Conservation (phyloP, 208 protist species). For the Blechomonas ayalai region DNA sequence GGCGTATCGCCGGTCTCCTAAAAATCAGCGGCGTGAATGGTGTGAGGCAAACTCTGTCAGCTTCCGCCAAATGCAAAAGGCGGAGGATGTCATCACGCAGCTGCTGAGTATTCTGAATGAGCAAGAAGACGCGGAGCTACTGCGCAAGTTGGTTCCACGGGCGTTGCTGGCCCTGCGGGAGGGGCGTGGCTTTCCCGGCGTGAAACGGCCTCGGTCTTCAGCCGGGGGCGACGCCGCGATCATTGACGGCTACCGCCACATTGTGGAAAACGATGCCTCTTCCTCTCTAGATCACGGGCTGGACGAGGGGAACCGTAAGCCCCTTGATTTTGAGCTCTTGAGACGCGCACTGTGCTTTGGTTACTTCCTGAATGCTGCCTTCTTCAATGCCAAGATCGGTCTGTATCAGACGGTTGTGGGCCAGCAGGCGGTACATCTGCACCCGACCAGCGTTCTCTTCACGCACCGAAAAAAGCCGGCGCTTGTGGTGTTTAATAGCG, state of each 20-base stretch:
- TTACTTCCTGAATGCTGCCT: conserved; percentile 83
- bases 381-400: conserved; percentile 80
- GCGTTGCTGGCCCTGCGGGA: conserved; percentile 6
- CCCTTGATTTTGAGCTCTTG: conserved; percentile 65
- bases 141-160: conserved; percentile 28
- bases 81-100: conserved; percentile 77
- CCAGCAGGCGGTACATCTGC: conserved; percentile 73
- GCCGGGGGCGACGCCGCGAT: conserved; percentile 1
- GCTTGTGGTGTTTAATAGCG: conserved; percentile 82
- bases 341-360: conserved; percentile 81
- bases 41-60: conserved; percentile 79
- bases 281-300: conserved; percentile 30
- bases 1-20: conserved; percentile 49
- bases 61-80: conserved; percentile 79
- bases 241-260: no score
- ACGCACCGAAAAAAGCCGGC: conserved; percentile 69
- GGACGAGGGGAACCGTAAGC: conserved; percentile 14
- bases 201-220: conserved; percentile 6
- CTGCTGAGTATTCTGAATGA: conserved; percentile 52
- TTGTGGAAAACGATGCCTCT: background rate
- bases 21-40: conserved; percentile 64
- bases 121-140: conserved; percentile 35
- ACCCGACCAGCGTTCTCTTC: conserved; percentile 87
- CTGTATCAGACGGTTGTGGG: conserved; percentile 81
- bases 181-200: background rate